Percentiles rank a stretch among this genome's conserved stretches.
Conservation (phyloP, 257 asterid genomes). For the Fraxinus quadrangulata region DNA sequence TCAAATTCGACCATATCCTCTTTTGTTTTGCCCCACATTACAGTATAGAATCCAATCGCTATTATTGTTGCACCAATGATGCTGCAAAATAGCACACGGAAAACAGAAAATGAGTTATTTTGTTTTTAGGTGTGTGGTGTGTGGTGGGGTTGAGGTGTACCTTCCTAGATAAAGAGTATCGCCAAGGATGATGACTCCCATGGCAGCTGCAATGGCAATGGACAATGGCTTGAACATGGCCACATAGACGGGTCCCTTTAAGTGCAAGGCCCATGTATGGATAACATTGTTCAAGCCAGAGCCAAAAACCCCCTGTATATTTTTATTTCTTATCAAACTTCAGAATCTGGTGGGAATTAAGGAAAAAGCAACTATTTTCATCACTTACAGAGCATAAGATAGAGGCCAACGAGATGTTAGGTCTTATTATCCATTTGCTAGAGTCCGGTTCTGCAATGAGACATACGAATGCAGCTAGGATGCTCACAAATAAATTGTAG, state of each 20-base stretch:
- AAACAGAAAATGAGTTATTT: neutral
- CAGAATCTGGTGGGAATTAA: neutral
- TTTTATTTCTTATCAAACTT: neutral
- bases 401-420: slow-evolving; percentile 60
- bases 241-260: slow-evolving; percentile 80
- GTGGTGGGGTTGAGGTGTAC: slow-evolving; percentile 34
- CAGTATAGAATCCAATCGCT: slow-evolving; percentile 33
- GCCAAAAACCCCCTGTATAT: slow-evolving; percentile 66
- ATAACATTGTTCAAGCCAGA: slow-evolving; percentile 63
- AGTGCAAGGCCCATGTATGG: slow-evolving; percentile 78
- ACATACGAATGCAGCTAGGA: slow-evolving; percentile 69
- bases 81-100: slow-evolving; percentile 19
- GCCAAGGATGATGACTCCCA: slow-evolving; percentile 84
- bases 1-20: slow-evolving; percentile 10
- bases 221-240: slow-evolving; percentile 89
- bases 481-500: slow-evolving; percentile 74
- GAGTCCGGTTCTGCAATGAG: slow-evolving; percentile 52
- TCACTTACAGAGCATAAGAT: slow-evolving; percentile 72
- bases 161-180: slow-evolving; percentile 88
- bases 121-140: neutral
- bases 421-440: slow-evolving; percentile 59
- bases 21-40: slow-evolving; percentile 34
- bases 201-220: slow-evolving; percentile 82
- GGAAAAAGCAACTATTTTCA: neutral
- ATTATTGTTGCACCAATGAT: slow-evolving; percentile 30